Percentiles rank a stretch among this genome's conserved stretches.
Conservation (phyloP, 2,329 filamentous ascomycete genomes). For the Zarea fungicola region DNA sequence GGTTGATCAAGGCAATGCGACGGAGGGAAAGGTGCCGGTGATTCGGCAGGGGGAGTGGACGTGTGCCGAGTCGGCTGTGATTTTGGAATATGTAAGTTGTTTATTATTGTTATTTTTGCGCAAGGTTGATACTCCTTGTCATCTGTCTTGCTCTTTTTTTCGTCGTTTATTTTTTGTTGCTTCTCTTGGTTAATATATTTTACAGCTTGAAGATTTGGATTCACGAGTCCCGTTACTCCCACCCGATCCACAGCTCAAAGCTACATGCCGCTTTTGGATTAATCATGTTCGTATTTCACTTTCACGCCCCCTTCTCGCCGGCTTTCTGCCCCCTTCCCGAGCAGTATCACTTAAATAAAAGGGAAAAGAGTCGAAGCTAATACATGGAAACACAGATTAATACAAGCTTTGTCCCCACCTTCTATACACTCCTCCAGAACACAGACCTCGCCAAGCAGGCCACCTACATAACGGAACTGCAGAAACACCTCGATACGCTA, state of each 20-base stretch:
- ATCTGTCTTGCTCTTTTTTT: not conserved
- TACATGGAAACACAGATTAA: slow-evolving; percentile 52
- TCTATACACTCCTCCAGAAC: slow-evolving; percentile 68
- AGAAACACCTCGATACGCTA: slow-evolving; percentile 53
- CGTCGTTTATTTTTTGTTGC: no score
- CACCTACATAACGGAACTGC: slow-evolving; percentile 55
- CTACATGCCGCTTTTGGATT: slow-evolving; percentile 72
- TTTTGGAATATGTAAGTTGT: slow-evolving; percentile 76
- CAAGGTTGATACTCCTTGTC: no score
- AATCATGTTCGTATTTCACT: slow-evolving; percentile 60
- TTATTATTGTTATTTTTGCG: no score
- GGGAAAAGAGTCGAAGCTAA: not conserved
- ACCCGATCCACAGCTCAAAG: slow-evolving; percentile 58
- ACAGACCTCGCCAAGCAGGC: slow-evolving; percentile 55
- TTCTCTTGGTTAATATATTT: slow-evolving; percentile 3
- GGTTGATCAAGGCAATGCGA: slow-evolving; percentile 71
- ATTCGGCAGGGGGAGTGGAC: slow-evolving; percentile 76
- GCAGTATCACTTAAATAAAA: not conserved
- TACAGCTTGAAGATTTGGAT: slow-evolving; percentile 67
- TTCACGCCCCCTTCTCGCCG: not conserved
- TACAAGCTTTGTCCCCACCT: slow-evolving; percentile 66
- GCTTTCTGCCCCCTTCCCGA: not conserved
- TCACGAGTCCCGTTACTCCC: slow-evolving; percentile 59
- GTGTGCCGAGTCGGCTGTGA: slow-evolving; percentile 73
- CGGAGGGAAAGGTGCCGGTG: slow-evolving; percentile 69